A percentile compares a stretch with the other conserved stretches of the same genome.
phyloP scores from a whole-genome alignment of 495 filamentous ascomycete species.

The Pseudotulostoma volvatum region DNA sequence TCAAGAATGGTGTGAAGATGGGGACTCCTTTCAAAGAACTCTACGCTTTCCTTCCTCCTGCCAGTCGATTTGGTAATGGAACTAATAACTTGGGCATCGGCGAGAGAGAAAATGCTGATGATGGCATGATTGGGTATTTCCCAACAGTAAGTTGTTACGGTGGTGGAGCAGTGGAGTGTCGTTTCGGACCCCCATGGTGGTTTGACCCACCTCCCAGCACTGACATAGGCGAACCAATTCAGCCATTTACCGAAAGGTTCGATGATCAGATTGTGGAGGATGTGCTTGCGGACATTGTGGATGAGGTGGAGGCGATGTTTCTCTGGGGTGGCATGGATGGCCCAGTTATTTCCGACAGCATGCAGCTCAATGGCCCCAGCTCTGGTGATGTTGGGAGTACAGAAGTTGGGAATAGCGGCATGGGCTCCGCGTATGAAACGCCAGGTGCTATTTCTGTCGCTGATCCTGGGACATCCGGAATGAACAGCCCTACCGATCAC shows the following conservation, averaged over 20 bases:
- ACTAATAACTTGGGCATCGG: conserved; percentile 54
- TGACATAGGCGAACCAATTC: conserved; percentile 25
- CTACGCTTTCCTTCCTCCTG: conserved; percentile 81
- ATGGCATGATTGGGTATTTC: conserved; percentile 89
- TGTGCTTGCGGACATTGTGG: conserved; percentile 75
- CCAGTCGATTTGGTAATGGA: conserved; percentile 44
- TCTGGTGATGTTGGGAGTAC: conserved; percentile 21
- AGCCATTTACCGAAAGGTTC: conserved; percentile 61
- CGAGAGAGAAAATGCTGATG: conserved; percentile 68
- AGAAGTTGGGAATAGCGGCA: conserved; percentile 21
- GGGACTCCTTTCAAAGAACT: conserved; percentile 82
- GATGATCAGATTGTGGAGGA: conserved; percentile 94
- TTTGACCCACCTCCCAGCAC: conserved; percentile 44
- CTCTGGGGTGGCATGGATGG: conserved; percentile 30
- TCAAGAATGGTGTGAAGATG: conserved; percentile 77
- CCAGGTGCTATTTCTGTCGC: conserved; percentile 3
- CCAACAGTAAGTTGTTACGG: conserved; percentile 84
- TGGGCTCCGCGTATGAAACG: conserved; percentile 18
- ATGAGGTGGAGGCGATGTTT: conserved; percentile 59
- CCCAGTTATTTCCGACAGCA: conserved; percentile 19
- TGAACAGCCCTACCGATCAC: not conserved
- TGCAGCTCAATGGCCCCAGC: conserved; percentile 14
- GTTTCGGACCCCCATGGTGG: conserved; percentile 86
- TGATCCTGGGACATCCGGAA: not conserved
- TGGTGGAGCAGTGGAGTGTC: conserved; percentile 78